Percentiles rank a stretch among this genome's conserved stretches.
Evolutionary conservation across 495 filamentous ascomycete species (phyloP).

Genomic region (Podospora australis): DNA sequence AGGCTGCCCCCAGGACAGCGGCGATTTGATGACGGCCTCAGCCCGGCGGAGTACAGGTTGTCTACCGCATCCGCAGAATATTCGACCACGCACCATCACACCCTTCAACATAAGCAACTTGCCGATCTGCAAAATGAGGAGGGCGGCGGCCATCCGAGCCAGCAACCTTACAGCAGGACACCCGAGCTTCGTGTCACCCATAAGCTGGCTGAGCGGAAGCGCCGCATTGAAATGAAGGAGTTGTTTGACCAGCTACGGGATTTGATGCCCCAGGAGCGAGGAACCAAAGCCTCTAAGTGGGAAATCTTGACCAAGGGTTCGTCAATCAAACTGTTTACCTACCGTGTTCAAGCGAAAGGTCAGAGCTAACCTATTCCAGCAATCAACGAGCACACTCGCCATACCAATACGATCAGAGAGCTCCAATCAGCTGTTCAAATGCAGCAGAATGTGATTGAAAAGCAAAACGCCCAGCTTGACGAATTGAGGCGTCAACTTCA

Average conservation of each 20-base stretch:
- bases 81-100: constrained; percentile 61
- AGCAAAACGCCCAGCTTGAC: constrained; percentile 39
- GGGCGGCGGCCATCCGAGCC: constrained; percentile 44
- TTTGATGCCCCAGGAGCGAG: constrained; percentile 76
- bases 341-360: too few relatives aligned
- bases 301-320: constrained; percentile 93
- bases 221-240: constrained; percentile 96
- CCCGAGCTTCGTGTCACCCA: constrained; percentile 93
- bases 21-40: constrained; percentile 49
- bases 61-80: constrained; percentile 28
- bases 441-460: constrained; percentile 13
- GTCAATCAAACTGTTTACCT: constrained; percentile 4
- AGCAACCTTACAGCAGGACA: constrained; percentile 84
- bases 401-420: constrained; percentile 31
- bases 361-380: constrained; percentile 7
- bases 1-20: constrained; percentile 66
- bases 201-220: constrained; percentile 92
- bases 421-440: constrained; percentile 24
- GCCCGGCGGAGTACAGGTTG: constrained; percentile 20
- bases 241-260: constrained; percentile 82
- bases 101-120: constrained; percentile 67
- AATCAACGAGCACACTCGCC: constrained; percentile 48
- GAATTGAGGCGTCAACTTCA: constrained; percentile 41
- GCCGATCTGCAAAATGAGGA: constrained; percentile 59
- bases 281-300: constrained; percentile 97